Base-by-base conservation (phyloP, 1,139 yeast species). In the Geotrichum klebahnii region DNA sequence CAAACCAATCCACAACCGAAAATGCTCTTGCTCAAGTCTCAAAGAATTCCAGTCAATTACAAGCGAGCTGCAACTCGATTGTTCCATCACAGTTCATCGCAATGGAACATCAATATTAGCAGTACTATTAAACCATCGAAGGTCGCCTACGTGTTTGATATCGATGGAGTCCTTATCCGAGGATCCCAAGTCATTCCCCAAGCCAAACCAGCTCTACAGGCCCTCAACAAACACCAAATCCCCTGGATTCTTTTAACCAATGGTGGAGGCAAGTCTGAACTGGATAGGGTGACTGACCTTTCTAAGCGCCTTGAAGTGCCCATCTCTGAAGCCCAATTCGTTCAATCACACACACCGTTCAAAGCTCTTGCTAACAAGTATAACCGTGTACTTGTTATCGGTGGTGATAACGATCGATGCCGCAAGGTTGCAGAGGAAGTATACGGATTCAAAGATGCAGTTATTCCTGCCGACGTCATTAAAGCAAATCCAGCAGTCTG, bases 341-440 rank as follows among this genome's bases (percentile, higher is more conserved):
- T 92, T 12, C 96, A 87, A 66, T 82, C 95, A 46, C 98, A 92
- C 67, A 90, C 97, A 0, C 98, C 97, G 0, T 82, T 85, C 75
- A 78, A 77, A 57, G 76, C 81, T 0, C 71, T 87, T 50, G 79
- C 78, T 0, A 66, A 70, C 19, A 70, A 73, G 47, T 82, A 73
- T 59, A 66, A 77, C 34, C 72, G 89, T 14, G 89, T 89, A 6
- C 67, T 90, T 57, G 89, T 87, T 1, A 83, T 89, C 19, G 97
- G 97, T 3, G 95, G 96, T 0, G 82, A 82, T 17, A 78, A 77
- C 4, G 95, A 86, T 55, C 70, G 73, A 40, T 79, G 84, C 35
- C 74, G 95, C 40, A 67, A 73, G 22, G 95, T 87, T 31, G 97
- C 97, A 0, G 66, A 73, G 45, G 52, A 53, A 22, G 71, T 69